phyloP scores from a whole-genome alignment of 495 filamentous ascomycete species.

The Penicillium robsamsonii region DNA sequence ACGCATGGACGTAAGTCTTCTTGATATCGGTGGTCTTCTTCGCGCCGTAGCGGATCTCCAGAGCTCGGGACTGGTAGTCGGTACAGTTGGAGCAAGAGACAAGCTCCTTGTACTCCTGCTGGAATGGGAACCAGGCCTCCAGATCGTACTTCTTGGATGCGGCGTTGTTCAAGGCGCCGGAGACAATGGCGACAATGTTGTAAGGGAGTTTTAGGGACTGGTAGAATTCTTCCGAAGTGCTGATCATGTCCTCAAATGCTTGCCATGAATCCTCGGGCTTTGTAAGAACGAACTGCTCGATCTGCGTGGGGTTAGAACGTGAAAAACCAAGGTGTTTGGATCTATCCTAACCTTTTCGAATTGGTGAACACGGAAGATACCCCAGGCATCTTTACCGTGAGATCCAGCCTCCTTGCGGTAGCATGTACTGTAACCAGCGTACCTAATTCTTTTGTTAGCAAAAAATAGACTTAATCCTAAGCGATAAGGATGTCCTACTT shows the following conservation, averaged over 20 bases:
- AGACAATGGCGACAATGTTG: constrained; percentile 88
- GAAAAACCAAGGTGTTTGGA: neutral
- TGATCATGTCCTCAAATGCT: constrained; percentile 89
- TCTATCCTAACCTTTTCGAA: constrained; percentile 76
- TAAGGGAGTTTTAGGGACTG: constrained; percentile 84
- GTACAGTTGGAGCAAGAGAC: constrained; percentile 96
- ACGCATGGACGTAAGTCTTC: constrained; percentile 91
- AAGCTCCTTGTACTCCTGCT: constrained; percentile 94
- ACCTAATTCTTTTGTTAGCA: constrained; percentile 40
- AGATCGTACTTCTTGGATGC: constrained; percentile 94
- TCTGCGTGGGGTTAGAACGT: constrained; percentile 34
- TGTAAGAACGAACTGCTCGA: constrained; percentile 92
- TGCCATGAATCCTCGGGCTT: constrained; percentile 95
- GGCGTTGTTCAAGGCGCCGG: constrained; percentile 89
- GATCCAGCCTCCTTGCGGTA: constrained; percentile 92
- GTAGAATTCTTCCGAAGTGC: constrained; percentile 89
- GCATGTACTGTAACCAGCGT: constrained; percentile 91
- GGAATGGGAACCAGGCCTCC: constrained; percentile 96
- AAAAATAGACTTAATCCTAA: neutral
- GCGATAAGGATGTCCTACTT: constrained; percentile 48
- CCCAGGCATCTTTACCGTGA: constrained; percentile 96
- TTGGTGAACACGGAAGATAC: constrained; percentile 96
- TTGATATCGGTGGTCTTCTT: constrained; percentile 76
- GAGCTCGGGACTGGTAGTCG: constrained; percentile 85
- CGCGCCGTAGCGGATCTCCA: constrained; percentile 80